Conservation (phyloP, 768 basidiomycete genomes). For the Trametopsis cervina region DNA sequence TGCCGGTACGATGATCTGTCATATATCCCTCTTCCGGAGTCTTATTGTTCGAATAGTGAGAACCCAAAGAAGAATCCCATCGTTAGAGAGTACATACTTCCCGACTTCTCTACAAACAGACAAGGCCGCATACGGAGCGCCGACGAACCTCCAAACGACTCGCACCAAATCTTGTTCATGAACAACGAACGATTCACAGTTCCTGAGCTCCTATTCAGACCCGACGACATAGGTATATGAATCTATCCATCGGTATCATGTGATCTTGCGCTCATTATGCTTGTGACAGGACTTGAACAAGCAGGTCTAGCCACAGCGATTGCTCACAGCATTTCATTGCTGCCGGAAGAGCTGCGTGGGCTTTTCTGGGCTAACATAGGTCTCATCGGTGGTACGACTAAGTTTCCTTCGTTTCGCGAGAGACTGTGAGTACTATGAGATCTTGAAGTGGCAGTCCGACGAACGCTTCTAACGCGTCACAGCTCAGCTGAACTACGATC, state of each 20-base stretch:
- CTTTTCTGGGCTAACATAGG: constrained; percentile 97
- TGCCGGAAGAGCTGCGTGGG: constrained; percentile 78
- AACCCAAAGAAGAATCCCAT: constrained; percentile 58
- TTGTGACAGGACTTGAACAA: constrained; percentile 61
- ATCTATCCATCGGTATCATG: background rate
- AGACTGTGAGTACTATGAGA: constrained; percentile 47
- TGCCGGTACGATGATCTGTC: constrained; percentile 55
- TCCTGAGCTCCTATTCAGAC: constrained; percentile 89
- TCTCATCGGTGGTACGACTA: constrained; percentile 77
- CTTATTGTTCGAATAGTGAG: constrained; percentile 28
- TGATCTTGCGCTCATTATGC: constrained; percentile 2
- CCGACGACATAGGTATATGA: constrained; percentile 77
- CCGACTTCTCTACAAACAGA: constrained; percentile 71
- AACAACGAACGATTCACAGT: constrained; percentile 88
- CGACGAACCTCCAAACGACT: constrained; percentile 46
- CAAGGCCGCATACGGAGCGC: constrained; percentile 48
- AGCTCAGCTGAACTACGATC: constrained; percentile 71
- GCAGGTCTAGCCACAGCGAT: constrained; percentile 73
- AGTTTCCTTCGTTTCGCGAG: constrained; percentile 64
- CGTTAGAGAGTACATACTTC: constrained; percentile 84
- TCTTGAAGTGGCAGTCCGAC: background rate
- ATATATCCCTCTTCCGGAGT: background rate
- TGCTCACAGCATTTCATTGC: constrained; percentile 63
- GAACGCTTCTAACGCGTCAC: constrained; percentile 9
- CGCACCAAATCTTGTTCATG: constrained; percentile 74